Base-by-base conservation (phyloP, 805 yeast species). In the Zygoascus ofunaensis region DNA sequence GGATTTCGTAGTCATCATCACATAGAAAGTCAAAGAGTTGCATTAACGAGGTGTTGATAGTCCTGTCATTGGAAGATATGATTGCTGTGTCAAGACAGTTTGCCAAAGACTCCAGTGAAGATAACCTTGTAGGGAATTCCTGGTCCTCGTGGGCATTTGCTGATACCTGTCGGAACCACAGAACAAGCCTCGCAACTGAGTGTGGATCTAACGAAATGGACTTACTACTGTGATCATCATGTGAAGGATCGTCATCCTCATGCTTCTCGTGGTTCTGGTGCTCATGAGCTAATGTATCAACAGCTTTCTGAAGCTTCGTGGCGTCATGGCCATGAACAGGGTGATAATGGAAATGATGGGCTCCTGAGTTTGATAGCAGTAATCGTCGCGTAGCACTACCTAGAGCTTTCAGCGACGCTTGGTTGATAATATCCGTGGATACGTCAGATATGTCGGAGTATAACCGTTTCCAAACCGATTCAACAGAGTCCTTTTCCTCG, bases 1-100 rank as follows among this genome's bases (percentile, higher is more conserved):
- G 65, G 4, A 83, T 62, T 12, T 71, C 77, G 10, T 69, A 75
- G 52, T 82, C 90, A 54, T 85, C 94, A 59, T 86, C 95, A 30
- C 44, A 61, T 50, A 58, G 42, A 26, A 49, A 56, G 12, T 36
- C 23, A 39, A 42, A 49, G 23, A 63, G 48, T 5, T 41, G 30
- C 34, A 48, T 33, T 26, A 44, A 41, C 4, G 49, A 46, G 7
- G 23, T 39, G 2, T 42, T 18, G 17, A n/a, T 28, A 15, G 38
- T 37, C 8, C n/a, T 20, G 20, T 15, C 5, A 19, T 7, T 35
- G 10, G 30, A 26, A 7, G 30, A 26, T 8, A 26, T 12, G 12
- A 26, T 12, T 8, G 30, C 30, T 26, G 30, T 7, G 4, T 35
- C 47, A 55, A 56, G 42, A 43, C 57, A 71, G 19, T 68, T 64